A percentile compares a stretch with the other conserved stretches of the same genome.
Conservation (phyloP, 257 asterid genomes). For the Haberlea rhodopensis region DNA sequence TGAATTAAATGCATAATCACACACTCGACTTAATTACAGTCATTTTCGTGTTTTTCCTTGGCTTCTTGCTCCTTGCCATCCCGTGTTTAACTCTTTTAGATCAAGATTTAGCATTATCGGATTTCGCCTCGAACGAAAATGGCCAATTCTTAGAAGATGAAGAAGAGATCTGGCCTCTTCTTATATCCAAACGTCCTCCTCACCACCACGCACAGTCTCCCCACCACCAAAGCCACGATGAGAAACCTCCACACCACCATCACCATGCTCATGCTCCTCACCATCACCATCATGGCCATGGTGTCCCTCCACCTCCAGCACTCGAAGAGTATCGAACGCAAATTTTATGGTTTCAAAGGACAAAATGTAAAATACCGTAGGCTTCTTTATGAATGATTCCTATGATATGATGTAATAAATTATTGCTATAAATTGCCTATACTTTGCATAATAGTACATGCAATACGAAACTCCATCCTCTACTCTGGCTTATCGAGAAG, state of each 20-base stretch:
- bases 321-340: no score
- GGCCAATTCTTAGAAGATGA: slow-evolving; percentile 10
- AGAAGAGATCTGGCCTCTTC: slow-evolving; percentile 2
- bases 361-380: no score
- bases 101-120: neutral
- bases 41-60: neutral
- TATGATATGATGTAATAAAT: no score
- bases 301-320: no score
- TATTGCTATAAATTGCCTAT: no score
- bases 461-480: no score
- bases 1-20: neutral
- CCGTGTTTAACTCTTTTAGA: slow-evolving; percentile 1
- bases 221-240: slow-evolving; percentile 18
- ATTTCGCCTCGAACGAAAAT: neutral
- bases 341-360: no score
- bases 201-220: slow-evolving; percentile 13
- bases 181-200: neutral
- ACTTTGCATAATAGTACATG: no score
- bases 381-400: no score
- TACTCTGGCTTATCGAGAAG: no score
- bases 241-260: neutral
- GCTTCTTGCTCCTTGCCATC: neutral
- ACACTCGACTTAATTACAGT: neutral
- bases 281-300: no score
- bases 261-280: no score